Evolutionary conservation across 805 yeast species (phyloP), one percentile per base, ranked within the genome.

Genomic region (Candida chilensis): DNA sequence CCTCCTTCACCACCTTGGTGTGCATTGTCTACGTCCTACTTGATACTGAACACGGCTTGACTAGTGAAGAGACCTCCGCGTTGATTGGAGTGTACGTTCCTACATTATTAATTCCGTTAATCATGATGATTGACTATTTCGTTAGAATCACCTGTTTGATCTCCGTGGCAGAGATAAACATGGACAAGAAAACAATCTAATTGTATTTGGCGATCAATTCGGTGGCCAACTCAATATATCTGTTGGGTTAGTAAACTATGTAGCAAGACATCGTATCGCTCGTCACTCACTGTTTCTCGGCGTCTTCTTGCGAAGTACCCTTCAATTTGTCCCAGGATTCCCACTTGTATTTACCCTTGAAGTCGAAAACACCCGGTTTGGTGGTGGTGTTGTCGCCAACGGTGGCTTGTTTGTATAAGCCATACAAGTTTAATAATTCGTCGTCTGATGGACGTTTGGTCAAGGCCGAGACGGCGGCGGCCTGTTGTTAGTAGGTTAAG

Each of bases 301-400:
- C 98, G 20, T 86, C 96, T 44, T 75, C 94, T 60, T 82, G 83
- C 24, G 86, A 60, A 37, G 72, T 73, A 35, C 98, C 98, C 65
- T 83, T 81, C 50, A 79, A 64, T 46, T 76, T 78, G 48, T 79
- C 79, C 97, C 97, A 92, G 6, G 97, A 73, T 53, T 88, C 90
- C 97, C 97, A 92, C 71, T 92, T 92, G 74, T 84, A 83, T 63
- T 94, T 87, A 44, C 90, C 96, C 66, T 82, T 86, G 64, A 92
- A 71, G 63, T 87, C 94, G 57, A 92, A 85, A 36, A 83, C 61
- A 39, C 96, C 92, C 32, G 98, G 98, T 65, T 85, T 84, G 33
- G 70, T 65, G 38, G 95, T 82, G 45, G 52, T 57, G 72, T 86
- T 86, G 71, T 92, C 98, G 42, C 98, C 98, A 34, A 79, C 81